Percentiles rank a stretch among this genome's conserved stretches.
Evolutionary conservation across 805 yeast genomes (phyloP).

Genomic region (Hanseniaspora lachancei): DNA sequence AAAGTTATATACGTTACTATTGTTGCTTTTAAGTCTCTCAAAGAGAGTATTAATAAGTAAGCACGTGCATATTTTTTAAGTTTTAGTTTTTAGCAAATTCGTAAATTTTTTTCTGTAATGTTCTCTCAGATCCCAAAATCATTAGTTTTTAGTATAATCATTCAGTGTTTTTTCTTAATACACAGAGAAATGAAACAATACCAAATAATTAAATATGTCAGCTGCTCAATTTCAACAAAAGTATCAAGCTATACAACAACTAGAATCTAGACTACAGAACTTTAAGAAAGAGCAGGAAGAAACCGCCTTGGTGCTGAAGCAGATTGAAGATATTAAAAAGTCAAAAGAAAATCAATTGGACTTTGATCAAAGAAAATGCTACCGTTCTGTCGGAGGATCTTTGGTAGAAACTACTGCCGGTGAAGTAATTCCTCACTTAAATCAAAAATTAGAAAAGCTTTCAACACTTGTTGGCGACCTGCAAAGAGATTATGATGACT

Average conservation of each 20-base stretch:
- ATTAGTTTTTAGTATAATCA: too few relatives aligned
- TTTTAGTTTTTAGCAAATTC: too few relatives aligned
- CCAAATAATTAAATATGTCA: constrained; percentile 18
- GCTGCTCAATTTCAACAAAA: constrained; percentile 38
- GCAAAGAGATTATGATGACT: constrained; percentile 10
- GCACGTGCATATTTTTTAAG: too few relatives aligned
- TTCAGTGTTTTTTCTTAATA: too few relatives aligned
- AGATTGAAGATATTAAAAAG: constrained; percentile 30
- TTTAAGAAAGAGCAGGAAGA: constrained; percentile 38
- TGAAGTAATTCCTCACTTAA: constrained; percentile 55
- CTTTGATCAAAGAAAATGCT: constrained; percentile 52
- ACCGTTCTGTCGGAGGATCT: constrained; percentile 89
- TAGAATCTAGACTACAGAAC: constrained; percentile 30
- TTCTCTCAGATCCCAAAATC: too few relatives aligned
- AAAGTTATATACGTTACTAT: neutral
- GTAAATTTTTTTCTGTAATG: too few relatives aligned
- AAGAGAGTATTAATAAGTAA: neutral
- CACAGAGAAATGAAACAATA: neutral
- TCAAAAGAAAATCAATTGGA: constrained; percentile 28
- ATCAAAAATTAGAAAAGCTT: constrained; percentile 41
- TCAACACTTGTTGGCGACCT: neutral
- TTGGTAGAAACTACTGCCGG: constrained; percentile 68
- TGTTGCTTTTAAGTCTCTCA: neutral
- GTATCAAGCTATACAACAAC: constrained; percentile 32
- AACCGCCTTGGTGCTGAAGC: constrained; percentile 43